Percentiles rank a stretch among this genome's conserved stretches.
phyloP scores from a whole-genome alignment of 352 stramenopile species.

The Thraustochytrium striatum region DNA sequence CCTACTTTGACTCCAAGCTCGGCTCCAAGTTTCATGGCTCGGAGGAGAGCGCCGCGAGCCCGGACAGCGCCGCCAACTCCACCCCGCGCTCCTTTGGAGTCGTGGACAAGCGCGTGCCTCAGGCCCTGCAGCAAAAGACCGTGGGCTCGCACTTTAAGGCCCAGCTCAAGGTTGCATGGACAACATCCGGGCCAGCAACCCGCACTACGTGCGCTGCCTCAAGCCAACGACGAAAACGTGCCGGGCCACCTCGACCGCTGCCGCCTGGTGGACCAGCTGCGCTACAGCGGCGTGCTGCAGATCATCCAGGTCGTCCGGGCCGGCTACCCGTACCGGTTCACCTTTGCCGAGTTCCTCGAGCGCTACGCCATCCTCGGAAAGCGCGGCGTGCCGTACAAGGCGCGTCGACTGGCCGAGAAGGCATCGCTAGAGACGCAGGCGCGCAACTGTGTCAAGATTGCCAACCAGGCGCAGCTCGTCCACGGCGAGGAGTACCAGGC shows the following conservation, averaged over 20 bases:
- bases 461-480: conserved; percentile 36
- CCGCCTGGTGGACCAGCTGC: conserved; percentile 89
- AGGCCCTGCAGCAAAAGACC: conserved; percentile 44
- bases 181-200: conserved; percentile 85
- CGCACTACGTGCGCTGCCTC: conserved; percentile 96
- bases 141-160: conserved; percentile 79
- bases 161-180: conserved; percentile 86
- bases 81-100: conserved; percentile 60
- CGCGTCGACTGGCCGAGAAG: not conserved
- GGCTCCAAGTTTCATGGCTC: conserved; percentile 31
- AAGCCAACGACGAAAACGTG: conserved; percentile 96
- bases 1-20: conserved; percentile 32
- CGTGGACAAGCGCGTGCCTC: not conserved
- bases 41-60: conserved; percentile 56
- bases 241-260: conserved; percentile 76
- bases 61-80: conserved; percentile 54
- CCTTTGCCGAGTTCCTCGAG: conserved; percentile 66
- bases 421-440: conserved; percentile 19
- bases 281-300: conserved; percentile 96
- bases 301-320: conserved; percentile 93
- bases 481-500: conserved; percentile 45
- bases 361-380: conserved; percentile 56
- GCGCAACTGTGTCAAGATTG: conserved; percentile 37
- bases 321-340: conserved; percentile 94
- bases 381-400: conserved; percentile 42